Percentiles rank a stretch among this genome's conserved stretches.
Conservation (phyloP, 2,329 filamentous ascomycete genomes). For the Ceratocystis diversiconidia region DNA sequence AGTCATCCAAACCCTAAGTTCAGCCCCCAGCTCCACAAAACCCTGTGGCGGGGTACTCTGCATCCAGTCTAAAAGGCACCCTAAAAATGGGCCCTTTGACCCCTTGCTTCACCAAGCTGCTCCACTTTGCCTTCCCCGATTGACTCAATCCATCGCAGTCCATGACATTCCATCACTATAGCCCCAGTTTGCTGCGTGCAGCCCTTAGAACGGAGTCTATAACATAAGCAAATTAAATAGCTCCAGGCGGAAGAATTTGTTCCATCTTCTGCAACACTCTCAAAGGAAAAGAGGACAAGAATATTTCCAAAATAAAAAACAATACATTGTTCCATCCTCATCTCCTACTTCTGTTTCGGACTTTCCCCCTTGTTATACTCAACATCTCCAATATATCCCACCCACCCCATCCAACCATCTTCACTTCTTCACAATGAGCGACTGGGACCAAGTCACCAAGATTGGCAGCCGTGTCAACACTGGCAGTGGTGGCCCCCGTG, state of each 20-base stretch:
- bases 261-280: neutral
- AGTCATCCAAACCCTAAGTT: neutral
- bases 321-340: neutral
- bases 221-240: conserved; percentile 5
- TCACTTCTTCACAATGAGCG: conserved; percentile 44
- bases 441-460: conserved; percentile 83
- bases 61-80: neutral
- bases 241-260: conserved; percentile 1
- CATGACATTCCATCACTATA: conserved; percentile 16
- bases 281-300: neutral
- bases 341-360: neutral
- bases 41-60: neutral
- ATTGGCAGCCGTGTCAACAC: conserved; percentile 76
- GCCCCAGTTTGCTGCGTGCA: neutral
- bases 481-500: conserved; percentile 51
- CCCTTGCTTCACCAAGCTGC: neutral
- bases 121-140: conserved; percentile 15
- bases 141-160: conserved; percentile 18
- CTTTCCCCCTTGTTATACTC: neutral
- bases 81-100: neutral
- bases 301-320: neutral
- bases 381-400: neutral
- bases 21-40: neutral
- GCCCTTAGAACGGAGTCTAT: conserved; percentile 1
- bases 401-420: neutral